Conservation (phyloP, 2,329 filamentous ascomycete genomes). For the Chalaropsis ovoidea region DNA sequence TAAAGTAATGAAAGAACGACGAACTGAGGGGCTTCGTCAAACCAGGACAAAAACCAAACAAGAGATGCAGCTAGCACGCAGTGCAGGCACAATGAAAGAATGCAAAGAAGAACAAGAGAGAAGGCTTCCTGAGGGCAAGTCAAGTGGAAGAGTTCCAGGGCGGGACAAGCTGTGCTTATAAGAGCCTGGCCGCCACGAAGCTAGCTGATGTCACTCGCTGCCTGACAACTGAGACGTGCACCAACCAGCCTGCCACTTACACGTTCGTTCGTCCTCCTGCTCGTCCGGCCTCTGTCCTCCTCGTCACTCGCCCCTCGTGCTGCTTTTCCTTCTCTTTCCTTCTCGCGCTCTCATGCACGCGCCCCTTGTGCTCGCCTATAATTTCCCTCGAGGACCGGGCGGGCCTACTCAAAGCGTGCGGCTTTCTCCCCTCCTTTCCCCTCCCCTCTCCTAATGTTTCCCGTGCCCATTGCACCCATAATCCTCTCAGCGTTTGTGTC, state of each 20-base stretch:
- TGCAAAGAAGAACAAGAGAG: background rate
- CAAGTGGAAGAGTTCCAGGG: background rate
- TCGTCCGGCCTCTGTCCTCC: background rate
- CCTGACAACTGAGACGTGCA: background rate
- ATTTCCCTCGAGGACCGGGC: background rate
- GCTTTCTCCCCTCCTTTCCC: no score
- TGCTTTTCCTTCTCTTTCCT: background rate
- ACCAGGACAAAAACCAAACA: constrained; percentile 20
- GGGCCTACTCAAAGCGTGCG: background rate
- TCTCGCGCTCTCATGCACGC: background rate
- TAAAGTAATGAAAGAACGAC: constrained; percentile 13
- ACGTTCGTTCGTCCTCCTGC: background rate
- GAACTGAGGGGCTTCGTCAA: constrained; percentile 23
- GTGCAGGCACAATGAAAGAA: constrained; percentile 14
- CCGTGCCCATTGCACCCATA: no score
- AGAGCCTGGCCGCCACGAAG: background rate
- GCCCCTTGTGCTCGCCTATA: background rate
- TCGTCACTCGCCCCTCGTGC: no score
- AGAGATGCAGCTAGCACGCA: constrained; percentile 3
- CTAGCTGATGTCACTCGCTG: background rate
- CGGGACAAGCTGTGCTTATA: background rate
- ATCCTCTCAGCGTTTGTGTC: background rate
- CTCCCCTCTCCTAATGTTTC: no score
- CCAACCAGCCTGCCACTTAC: background rate
- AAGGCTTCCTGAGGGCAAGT: constrained; percentile 5